These are phyloP conservation scores for Rhododendron ovatum DNA, from an alignment of 148 eudicot genomes.

Conservation along the genomic window DNA sequence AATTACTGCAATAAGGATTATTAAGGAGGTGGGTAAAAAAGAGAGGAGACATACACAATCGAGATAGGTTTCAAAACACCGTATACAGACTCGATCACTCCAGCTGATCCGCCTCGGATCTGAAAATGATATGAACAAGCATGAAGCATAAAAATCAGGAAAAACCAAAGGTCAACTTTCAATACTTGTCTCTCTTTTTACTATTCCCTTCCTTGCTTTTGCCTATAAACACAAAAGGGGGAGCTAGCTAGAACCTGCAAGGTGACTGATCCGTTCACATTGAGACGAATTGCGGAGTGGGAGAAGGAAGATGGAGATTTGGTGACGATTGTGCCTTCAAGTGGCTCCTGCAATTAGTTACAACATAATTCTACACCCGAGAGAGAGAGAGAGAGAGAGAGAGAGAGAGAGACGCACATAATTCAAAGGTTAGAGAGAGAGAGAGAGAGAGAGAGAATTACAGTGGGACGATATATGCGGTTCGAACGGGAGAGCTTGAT, in stretches of 20 bases:
- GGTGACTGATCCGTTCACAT: slow-evolving; percentile 52
- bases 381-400: background rate
- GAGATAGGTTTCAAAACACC: slow-evolving; percentile 23
- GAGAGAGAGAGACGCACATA: too few species aligned
- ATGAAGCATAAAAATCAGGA: background rate
- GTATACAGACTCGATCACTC: slow-evolving; percentile 21
- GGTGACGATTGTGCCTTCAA: slow-evolving; percentile 58
- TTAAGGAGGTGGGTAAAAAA: background rate
- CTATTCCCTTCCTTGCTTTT: background rate
- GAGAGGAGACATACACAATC: slow-evolving; percentile 13
- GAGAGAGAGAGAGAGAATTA: slow-evolving; percentile 5
- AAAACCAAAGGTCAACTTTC: background rate
- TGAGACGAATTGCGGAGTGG: slow-evolving; percentile 50
- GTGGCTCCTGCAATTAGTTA: slow-evolving; percentile 40
- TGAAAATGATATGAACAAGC: background rate
- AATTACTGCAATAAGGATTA: background rate
- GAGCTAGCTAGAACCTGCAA: slow-evolving; percentile 43
- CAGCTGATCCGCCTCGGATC: slow-evolving; percentile 24
- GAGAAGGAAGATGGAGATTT: slow-evolving; percentile 54
- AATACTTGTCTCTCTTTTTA: too few species aligned
- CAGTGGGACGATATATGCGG: slow-evolving; percentile 52
- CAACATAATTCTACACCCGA: background rate
- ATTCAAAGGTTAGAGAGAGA: background rate
- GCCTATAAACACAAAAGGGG: background rate
- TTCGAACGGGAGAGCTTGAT: slow-evolving; percentile 65